These are phyloP conservation scores for Hippophae rhamnoides DNA, from an alignment of 306 rosid species.

Conservation along the genomic window DNA sequence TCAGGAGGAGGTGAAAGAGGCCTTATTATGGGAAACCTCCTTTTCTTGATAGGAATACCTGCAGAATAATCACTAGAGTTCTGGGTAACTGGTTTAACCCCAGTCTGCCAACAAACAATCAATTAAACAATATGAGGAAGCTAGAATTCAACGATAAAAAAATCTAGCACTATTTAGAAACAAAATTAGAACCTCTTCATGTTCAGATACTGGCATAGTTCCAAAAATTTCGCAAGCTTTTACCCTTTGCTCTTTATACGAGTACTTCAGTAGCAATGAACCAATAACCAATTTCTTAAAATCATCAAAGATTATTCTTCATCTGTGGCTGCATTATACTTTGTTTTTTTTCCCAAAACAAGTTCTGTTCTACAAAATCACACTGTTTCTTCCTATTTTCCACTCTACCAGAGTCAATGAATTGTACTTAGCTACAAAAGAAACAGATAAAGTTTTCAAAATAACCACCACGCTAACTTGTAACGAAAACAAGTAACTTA, in stretches of 20 bases:
- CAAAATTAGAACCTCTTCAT: slow-evolving; percentile 76
- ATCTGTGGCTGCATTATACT: too few species aligned
- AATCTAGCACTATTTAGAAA: slow-evolving; percentile 36
- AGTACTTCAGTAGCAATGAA: slow-evolving; percentile 1
- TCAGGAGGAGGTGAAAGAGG: slow-evolving; percentile 54
- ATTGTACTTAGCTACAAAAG: too few species aligned
- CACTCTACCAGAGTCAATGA: too few species aligned
- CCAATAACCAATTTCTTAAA: slow-evolving; percentile 21
- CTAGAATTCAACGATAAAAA: slow-evolving; percentile 29
- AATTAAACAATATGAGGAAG: slow-evolving; percentile 53
- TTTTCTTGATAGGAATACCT: slow-evolving; percentile 95
- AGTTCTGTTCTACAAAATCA: too few species aligned
- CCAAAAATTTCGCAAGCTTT: slow-evolving; percentile 36
- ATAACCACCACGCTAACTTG: too few species aligned
- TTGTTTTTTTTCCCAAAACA: too few species aligned
- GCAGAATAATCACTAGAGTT: slow-evolving; percentile 64
- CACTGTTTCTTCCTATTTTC: too few species aligned
- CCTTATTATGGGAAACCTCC: slow-evolving; percentile 52
- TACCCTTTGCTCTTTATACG: slow-evolving; percentile 20
- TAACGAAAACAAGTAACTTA: too few species aligned
- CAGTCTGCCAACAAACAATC: slow-evolving; percentile 79
- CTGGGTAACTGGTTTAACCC: slow-evolving; percentile 55
- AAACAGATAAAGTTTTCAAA: too few species aligned
- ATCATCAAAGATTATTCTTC: slow-evolving; percentile 1
- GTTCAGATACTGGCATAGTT: slow-evolving; percentile 74